Percentiles rank a stretch among this genome's conserved stretches.
phyloP scores from a whole-genome alignment of 192 early-diverging fungal species.

The Backusella macrospora region DNA sequence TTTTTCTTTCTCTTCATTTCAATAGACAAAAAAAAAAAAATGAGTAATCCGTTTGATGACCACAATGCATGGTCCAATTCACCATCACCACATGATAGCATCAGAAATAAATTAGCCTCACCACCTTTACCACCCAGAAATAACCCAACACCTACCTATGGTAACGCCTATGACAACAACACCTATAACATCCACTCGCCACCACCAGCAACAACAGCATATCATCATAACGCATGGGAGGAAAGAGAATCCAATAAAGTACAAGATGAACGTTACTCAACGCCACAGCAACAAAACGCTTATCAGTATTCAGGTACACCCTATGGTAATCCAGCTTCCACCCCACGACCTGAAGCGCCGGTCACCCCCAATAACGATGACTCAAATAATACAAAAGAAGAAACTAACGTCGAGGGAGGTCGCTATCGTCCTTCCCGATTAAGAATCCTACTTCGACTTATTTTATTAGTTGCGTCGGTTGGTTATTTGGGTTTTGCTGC shows the following conservation, averaged over 20 bases:
- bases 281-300: constrained; percentile 23
- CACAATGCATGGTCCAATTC: neutral
- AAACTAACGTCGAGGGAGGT: neutral
- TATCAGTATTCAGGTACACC: constrained; percentile 41
- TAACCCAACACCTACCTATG: neutral
- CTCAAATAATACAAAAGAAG: neutral
- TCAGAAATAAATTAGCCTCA: neutral
- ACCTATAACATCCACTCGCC: constrained; percentile 32
- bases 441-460: constrained; percentile 32
- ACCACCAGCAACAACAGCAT: constrained; percentile 9
- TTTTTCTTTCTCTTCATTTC: neutral
- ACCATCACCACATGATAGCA: neutral
- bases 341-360: neutral
- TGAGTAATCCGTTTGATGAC: constrained; percentile 22
- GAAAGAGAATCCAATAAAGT: constrained; percentile 24
- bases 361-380: neutral
- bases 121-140: constrained; percentile 3
- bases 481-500: constrained; percentile 42
- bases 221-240: constrained; percentile 8
- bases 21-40: too few species aligned
- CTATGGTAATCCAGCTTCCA: constrained; percentile 27
- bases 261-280: constrained; percentile 8
- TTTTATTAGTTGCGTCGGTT: constrained; percentile 33
- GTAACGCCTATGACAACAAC: neutral
- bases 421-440: constrained; percentile 22